Evolutionary conservation across 75 land plant species (phyloP).

Genomic region (Azolla pinnata): DNA sequence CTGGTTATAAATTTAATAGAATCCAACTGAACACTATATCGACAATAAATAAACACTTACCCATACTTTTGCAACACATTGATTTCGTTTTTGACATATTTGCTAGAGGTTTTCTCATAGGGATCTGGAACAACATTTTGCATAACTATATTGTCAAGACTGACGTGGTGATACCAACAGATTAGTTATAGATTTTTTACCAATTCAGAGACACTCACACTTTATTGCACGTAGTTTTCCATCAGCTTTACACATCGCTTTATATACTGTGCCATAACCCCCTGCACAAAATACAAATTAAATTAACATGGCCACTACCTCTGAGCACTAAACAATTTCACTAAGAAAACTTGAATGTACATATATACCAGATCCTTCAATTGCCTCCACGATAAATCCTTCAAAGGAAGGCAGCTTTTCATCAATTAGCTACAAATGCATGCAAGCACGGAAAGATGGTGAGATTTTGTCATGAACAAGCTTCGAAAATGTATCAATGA

Average conservation of each 20-base stretch:
- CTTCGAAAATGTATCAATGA: too few relatives aligned
- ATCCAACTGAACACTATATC: neutral
- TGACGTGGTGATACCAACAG: neutral
- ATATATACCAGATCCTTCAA: constrained; percentile 77
- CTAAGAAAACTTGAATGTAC: neutral
- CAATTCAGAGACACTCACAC: constrained; percentile 37
- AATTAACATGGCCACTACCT: neutral
- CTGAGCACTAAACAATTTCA: neutral
- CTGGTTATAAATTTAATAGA: neutral
- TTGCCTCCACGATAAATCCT: constrained; percentile 54
- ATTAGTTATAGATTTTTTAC: neutral
- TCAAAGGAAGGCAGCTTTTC: constrained; percentile 46
- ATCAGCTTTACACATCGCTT: constrained; percentile 58
- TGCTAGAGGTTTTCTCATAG: constrained; percentile 47
- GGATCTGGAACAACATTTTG: constrained; percentile 34
- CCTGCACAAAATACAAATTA: constrained; percentile 27
- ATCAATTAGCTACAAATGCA: constrained; percentile 4
- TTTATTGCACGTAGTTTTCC: constrained; percentile 59
- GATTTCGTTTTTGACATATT: constrained; percentile 64
- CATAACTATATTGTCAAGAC: neutral
- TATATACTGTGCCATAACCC: constrained; percentile 91
- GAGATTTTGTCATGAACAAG: too few relatives aligned
- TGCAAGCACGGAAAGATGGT: neutral
- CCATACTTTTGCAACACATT: constrained; percentile 72
- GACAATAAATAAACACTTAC: constrained; percentile 20